Base-by-base conservation (phyloP, 1,139 yeast genomes). In the Kodamaea fungicola region DNA sequence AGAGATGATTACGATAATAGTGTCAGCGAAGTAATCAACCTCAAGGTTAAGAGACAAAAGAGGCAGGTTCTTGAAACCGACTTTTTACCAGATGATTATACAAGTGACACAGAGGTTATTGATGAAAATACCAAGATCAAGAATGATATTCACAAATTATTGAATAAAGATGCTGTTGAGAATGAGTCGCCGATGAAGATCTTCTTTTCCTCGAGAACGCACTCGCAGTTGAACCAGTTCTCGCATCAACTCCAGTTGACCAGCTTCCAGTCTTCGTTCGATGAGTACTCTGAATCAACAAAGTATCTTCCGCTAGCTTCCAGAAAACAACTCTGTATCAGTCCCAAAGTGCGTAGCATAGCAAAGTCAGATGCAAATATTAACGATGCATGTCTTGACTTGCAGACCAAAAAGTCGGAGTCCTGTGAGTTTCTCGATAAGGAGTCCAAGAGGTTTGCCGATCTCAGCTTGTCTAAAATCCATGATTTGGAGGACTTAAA, bases 401-500 rank as follows among this genome's bases (percentile, higher is more conserved):
- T 87, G 42, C 88, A 84, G 50, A 76, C 76, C 30, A 42, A 50
- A 45, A 46, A 53, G 33, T 50, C 51, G 6, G 12, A 27, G 6
- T 61, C 72, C 6, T 88, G 96, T 52, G 66, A 69, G 22, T 85
- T 53, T 47, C 61, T 76, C 43, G 67, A 72, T 3, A 67, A 72
- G 36, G 66, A 64, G 5, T 53, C 69, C 5, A 57, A 62, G 4
- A 72, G 72, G 21, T 82, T 87, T 43, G 64, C 81, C 33, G 92
- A 86, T 49, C 55, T 71, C 21, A 63, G 80, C 1, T 71, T 84
- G 38, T 70, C 89, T 0, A 67, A 71, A 31, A 68, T 90, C 22
- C 78, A 79, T 40, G 97, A 90, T 59, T 89, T 92, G 37, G 97
- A 90, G 54, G 96, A 88, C 36, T 61, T 90, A 31, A 81, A 73